Evolutionary conservation across 2,329 filamentous ascomycete genomes (phyloP).

Genomic region (Fusarium sp.): DNA sequence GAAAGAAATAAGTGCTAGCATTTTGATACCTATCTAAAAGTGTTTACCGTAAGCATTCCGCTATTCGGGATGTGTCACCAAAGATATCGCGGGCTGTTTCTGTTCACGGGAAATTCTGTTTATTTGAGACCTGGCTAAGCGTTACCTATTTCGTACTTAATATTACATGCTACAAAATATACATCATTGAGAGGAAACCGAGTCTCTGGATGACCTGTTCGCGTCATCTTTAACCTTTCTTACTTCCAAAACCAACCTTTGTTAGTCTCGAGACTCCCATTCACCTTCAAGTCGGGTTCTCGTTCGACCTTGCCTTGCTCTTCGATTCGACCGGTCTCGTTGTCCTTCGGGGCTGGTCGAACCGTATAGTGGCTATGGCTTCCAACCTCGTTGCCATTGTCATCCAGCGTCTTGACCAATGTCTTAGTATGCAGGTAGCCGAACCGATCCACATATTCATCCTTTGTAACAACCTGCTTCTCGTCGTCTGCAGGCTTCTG

Average conservation of each 20-base stretch:
- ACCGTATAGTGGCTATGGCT: conserved; percentile 53
- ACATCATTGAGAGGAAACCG: conserved; percentile 28
- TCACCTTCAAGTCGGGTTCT: conserved; percentile 17
- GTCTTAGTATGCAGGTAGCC: conserved; percentile 58
- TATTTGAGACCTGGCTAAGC: neutral
- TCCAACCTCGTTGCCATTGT: conserved; percentile 56
- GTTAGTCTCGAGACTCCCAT: conserved; percentile 43
- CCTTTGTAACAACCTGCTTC: conserved; percentile 52
- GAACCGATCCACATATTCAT: conserved; percentile 57
- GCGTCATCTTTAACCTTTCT: neutral
- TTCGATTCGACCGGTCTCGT: conserved; percentile 9
- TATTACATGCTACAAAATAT: conserved; percentile 26
- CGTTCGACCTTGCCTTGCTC: conserved; percentile 29
- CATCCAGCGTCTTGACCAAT: conserved; percentile 55
- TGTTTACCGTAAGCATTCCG: conserved; percentile 24
- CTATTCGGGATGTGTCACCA: conserved; percentile 1
- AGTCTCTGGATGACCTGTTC: neutral
- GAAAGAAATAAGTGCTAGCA: conserved; percentile 44
- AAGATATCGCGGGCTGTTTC: conserved; percentile 8
- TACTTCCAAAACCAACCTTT: conserved; percentile 58
- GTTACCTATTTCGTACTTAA: conserved; percentile 1
- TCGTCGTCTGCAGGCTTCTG: conserved; percentile 31
- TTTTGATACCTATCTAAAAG: conserved; percentile 35
- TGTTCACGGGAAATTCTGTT: neutral
- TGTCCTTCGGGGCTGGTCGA: conserved; percentile 46